Base-by-base conservation (phyloP, 2,329 filamentous ascomycete genomes). In the Rachicladosporium sp. region DNA sequence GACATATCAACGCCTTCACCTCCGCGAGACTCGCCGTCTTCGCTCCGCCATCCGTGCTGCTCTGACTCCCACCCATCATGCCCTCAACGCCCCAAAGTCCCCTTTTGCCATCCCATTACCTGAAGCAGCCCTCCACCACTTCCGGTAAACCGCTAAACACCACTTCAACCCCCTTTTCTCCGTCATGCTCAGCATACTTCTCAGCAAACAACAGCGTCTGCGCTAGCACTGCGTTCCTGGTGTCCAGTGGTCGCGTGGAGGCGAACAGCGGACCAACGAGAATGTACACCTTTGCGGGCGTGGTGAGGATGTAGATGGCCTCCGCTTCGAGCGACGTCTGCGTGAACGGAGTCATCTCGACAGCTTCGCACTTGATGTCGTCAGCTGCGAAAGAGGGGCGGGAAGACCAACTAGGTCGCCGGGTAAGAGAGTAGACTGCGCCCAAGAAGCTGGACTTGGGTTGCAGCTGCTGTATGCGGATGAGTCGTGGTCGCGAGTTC, bases 201-300 rank as follows among this genome's bases (percentile, higher is more conserved):
- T 93, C 85, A 2, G 87, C 87, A 57, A 96, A 93, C 49, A 91
- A 75, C 36, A 96, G 73, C 3, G 89, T 84, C 44, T 88, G 87
- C 53, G 81, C 78, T 61, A 98, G 93, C 7, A 88, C 4, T 73
- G 69, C 35, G 23, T 47, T 48, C 23, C 53, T 48, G 6, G 43
- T 38, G 9, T 38, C 44, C 21, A 49, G 47, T 3, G 44, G 40
- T 29, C 48, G 43, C 10, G 46, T 5, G 79, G 45, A 74, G 70
- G 38, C 78, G 70, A 51, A 86, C 80, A 51, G 91, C 75, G 52
- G 94, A 65, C 47, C 74, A 66, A 56, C 42, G 27, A 56, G 42
- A 33, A 96, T 80, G 65, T 93, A 94, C 53, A 96, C 78, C 64
- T 94, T 85, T 54, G 93, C 93, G 64, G 91, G 94, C 38, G 85